Base-by-base conservation (phyloP, 139 green algal genomes). In the Medakamo hakoo region DNA sequence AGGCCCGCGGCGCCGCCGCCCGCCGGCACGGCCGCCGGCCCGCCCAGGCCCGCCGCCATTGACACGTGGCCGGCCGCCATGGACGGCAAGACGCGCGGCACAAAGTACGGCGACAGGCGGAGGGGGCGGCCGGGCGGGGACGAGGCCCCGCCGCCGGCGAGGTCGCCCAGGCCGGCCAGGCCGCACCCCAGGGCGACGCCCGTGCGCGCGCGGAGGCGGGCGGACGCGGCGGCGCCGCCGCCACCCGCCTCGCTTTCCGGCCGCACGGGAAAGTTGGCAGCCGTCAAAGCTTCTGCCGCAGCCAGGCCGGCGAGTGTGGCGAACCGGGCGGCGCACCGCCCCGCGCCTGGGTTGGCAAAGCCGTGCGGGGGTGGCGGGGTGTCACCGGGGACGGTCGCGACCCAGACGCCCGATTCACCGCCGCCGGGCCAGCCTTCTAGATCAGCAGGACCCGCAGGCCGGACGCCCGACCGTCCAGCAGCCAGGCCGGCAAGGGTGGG, bases 21-120 rank as follows among this genome's bases (percentile, higher is more conserved):
- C 9, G 40, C 40, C 9, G 40, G 40, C 40, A 16, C 40, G 9
- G 40, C 40, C 40, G 16, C 9, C 9, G 40, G 40, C 40, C 40
- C 40, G 9, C 40, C 9, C 30, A 88, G 63, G n/a, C 79, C 74
- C 58, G 80, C 60, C 31, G 64, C 68, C 24, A 97, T 93, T 74
- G 84, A 89, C 55, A 98, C 80, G 1, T 82, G 76, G 1, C 92
- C 92, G 1, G 88, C 82, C 2, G 92, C 85, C 81, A 93, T 93
- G 82, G 97, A 97, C 63, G 77, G 63, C 28, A 98, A 73, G 19
- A 95, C 84, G 3, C 79, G 72, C 21, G 92, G 88, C n/a, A 98
- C 76, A 66, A 97, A 95, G 74, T 85, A 96, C 26, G 92, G 92
- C 25, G 73, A 86, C 27, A 97, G 29, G 20, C 84, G 73, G 3